These are phyloP conservation scores for Trypanosoma scelopori DNA, from an alignment of 208 protist genomes.

Conservation along the genomic window DNA sequence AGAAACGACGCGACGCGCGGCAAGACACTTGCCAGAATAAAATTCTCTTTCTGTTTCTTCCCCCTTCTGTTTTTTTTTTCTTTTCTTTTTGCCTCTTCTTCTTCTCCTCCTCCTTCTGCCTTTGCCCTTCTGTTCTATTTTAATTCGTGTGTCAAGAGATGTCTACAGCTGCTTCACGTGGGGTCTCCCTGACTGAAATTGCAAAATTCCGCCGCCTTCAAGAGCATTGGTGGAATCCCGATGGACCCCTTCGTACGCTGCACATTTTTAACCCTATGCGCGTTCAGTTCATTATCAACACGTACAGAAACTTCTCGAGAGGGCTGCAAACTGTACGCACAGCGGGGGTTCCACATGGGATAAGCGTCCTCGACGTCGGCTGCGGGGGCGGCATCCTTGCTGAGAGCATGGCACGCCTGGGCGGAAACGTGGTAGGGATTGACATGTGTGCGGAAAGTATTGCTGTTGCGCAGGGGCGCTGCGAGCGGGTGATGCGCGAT, in stretches of 20 bases:
- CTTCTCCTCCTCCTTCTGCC: constrained; percentile 13
- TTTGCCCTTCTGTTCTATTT: constrained; percentile 2
- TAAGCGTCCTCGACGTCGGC: constrained; percentile 88
- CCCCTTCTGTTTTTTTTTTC: constrained; percentile 8
- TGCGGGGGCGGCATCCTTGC: constrained; percentile 91
- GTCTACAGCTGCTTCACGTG: constrained; percentile 2
- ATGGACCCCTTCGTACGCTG: constrained; percentile 85
- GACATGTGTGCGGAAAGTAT: constrained; percentile 89
- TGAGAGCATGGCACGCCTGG: constrained; percentile 86
- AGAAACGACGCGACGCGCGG: too few relatives aligned
- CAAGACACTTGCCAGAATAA: too few relatives aligned
- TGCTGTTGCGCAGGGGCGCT: constrained; percentile 50
- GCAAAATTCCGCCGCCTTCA: constrained; percentile 73
- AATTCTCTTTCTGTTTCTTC: neutral
- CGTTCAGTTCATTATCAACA: constrained; percentile 75
- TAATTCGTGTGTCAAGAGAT: constrained; percentile 4
- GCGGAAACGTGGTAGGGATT: constrained; percentile 87
- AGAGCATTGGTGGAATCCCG: constrained; percentile 86
- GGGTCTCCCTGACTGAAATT: constrained; percentile 69
- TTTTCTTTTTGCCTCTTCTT: constrained; percentile 5
- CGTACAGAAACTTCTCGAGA: constrained; percentile 44
- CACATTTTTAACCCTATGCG: constrained; percentile 92
- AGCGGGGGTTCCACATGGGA: constrained; percentile 33
- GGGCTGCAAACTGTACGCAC: neutral
- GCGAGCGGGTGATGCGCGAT: constrained; percentile 26